These are phyloP conservation scores for Blastomyces gilchristii DNA, from an alignment of 2,329 filamentous ascomycete genomes.

Conservation along the genomic window DNA sequence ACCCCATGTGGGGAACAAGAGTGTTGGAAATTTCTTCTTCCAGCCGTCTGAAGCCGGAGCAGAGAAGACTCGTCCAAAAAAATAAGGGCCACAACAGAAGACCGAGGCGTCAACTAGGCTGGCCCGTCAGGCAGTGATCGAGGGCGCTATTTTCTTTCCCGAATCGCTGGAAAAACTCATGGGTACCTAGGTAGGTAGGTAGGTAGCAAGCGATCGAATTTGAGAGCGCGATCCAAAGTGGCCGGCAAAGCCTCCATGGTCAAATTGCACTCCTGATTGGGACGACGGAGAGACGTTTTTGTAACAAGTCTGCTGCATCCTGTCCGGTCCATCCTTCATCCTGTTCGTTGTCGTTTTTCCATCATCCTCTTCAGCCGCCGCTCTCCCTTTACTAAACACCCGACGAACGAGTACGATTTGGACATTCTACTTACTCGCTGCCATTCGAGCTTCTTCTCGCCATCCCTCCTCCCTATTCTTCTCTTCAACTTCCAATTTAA, in stretches of 20 bases:
- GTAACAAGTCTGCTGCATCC: constrained; percentile 14
- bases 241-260: no score
- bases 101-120: background rate
- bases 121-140: background rate
- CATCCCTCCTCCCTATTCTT: background rate
- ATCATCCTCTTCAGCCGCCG: background rate
- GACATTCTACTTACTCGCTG: no score
- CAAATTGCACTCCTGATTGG: background rate
- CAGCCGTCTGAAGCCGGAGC: background rate
- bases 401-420: no score
- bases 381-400: background rate
- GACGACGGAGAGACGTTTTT: background rate
- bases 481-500: constrained; percentile 7
- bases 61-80: background rate
- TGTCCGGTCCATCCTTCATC: background rate
- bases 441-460: no score
- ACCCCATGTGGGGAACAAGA: background rate
- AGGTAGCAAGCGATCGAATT: background rate
- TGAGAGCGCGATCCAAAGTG: background rate
- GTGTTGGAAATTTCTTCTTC: background rate
- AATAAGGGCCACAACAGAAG: background rate
- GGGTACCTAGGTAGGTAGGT: background rate
- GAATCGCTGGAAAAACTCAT: constrained; percentile 1
- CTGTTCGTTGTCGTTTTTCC: background rate
- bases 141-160: background rate